phyloP scores from a whole-genome alignment of 169 alveolate species.

The Plasmodium reichenowi region DNA sequence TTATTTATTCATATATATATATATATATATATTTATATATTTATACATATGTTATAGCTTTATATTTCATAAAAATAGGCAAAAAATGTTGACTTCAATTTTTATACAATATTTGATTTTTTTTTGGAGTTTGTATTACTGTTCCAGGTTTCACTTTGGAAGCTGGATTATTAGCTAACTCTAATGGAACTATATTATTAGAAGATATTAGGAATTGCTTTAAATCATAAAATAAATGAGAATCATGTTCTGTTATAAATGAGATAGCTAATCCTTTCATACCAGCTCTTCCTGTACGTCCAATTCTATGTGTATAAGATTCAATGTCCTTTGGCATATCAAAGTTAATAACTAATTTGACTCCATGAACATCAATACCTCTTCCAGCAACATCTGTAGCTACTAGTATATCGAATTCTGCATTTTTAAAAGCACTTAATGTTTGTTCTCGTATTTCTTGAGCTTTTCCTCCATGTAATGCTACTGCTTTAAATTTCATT shows the following conservation, averaged over 20 bases:
- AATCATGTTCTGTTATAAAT: slow-evolving; percentile 94
- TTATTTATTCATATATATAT: background rate
- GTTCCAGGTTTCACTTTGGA: slow-evolving; percentile 88
- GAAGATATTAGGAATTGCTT: slow-evolving; percentile 92
- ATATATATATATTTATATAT: background rate
- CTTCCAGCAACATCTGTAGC: slow-evolving; percentile 99
- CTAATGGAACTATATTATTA: slow-evolving; percentile 93
- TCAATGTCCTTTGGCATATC: slow-evolving; percentile 98
- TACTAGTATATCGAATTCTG: slow-evolving; percentile 93
- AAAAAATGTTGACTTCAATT: background rate
- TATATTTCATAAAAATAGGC: background rate
- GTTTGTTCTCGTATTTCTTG: slow-evolving; percentile 95
- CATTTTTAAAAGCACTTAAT: slow-evolving; percentile 91
- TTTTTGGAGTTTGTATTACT: slow-evolving; percentile 42
- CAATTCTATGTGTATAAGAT: slow-evolving; percentile 97
- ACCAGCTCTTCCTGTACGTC: slow-evolving; percentile 99
- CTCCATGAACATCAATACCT: slow-evolving; percentile 98
- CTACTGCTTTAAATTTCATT: slow-evolving; percentile 84
- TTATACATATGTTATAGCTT: background rate
- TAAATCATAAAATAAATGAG: slow-evolving; percentile 92
- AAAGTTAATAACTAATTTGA: slow-evolving; percentile 96
- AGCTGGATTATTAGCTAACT: slow-evolving; percentile 92
- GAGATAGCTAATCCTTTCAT: slow-evolving; percentile 97
- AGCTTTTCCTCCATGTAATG: slow-evolving; percentile 95
- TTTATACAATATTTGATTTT: slow-evolving; percentile 35